Percentiles rank a stretch among this genome's conserved stretches.
Conservation (phyloP, 208 protist species). For the Trypanosoma rangeli region DNA sequence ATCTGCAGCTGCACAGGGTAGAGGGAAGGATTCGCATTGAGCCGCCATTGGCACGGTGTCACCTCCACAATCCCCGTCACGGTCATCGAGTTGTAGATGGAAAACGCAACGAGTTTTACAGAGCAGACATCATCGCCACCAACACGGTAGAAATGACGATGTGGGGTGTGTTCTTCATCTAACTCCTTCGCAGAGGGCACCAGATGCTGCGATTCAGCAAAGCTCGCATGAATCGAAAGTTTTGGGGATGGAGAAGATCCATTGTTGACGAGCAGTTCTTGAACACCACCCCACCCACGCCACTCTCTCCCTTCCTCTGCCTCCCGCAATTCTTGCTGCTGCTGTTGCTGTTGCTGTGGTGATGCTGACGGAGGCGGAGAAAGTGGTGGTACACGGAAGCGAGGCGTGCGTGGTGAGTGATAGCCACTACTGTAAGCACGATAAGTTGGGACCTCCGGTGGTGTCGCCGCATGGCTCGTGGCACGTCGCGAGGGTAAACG, state of each 20-base stretch:
- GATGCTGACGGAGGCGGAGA: background rate
- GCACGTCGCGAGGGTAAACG: conserved; percentile 4
- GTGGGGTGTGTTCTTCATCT: background rate
- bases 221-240: background rate
- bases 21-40: background rate
- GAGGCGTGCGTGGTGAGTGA: background rate
- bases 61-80: conserved; percentile 16
- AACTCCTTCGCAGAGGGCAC: background rate
- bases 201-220: background rate
- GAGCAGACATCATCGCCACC: too few relatives aligned
- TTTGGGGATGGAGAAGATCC: background rate
- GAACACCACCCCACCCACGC: background rate
- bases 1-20: conserved; percentile 11
- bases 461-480: background rate
- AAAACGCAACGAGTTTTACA: conserved; percentile 4
- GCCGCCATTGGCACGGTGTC: conserved; percentile 9
- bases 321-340: background rate
- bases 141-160: background rate
- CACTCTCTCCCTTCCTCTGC: background rate
- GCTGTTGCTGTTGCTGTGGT: background rate
- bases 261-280: background rate
- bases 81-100: conserved; percentile 1
- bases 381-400: background rate
- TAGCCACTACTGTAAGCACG: background rate
- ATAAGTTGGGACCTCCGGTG: conserved; percentile 1